Evolutionary conservation across 306 rosid species (phyloP), one percentile per base, ranked within the genome.

Genomic region (Corylus heterophylla): DNA sequence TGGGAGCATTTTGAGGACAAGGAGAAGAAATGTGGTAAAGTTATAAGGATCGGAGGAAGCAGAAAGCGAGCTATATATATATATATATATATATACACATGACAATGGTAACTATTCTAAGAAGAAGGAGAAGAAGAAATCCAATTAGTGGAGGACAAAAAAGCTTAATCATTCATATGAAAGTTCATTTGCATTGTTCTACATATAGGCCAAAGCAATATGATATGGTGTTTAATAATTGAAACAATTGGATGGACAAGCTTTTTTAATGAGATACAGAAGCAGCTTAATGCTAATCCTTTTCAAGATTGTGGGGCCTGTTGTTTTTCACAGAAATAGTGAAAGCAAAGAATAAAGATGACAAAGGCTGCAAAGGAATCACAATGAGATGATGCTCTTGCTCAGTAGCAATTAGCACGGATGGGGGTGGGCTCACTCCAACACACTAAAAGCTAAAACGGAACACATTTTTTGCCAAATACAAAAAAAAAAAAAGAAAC

Each of bases 351-450:
- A 85, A 83, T 83, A 77, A 87, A 87, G 85, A 77, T 67, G 74
- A 73, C 45, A 81, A 73, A 82, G 69, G 54, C 74, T 71, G 87
- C 56, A 17, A 79, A 70, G 48, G 77, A 78, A 74, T 84, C 67
- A 51, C 81, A 80, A 74, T 76, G 81, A 84, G 85, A 79, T 29
- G 79, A 81, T 87, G 82, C 79, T 84, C 35, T 22, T 22, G 35
- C 2, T 31, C 77, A 74, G 51, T 62, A 66, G 74, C 84, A 82
- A 85, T 74, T 77, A 83, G 84, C 87, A 87, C 74, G 81, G 84
- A 77, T 50, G 83, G 52, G 67, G 63, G 7, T 35, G 67, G 83
- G 90, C 89, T 89, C 92, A 83, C 81, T 82, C 89, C 97, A 86
- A 86, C 72, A 85, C 89, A 16, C 67, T 2, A 76, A 76, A 83